Percentiles rank a stretch among this genome's conserved stretches.
Evolutionary conservation across 2,329 filamentous ascomycete genomes (phyloP).

Genomic region (Plenodomus lindquistii): DNA sequence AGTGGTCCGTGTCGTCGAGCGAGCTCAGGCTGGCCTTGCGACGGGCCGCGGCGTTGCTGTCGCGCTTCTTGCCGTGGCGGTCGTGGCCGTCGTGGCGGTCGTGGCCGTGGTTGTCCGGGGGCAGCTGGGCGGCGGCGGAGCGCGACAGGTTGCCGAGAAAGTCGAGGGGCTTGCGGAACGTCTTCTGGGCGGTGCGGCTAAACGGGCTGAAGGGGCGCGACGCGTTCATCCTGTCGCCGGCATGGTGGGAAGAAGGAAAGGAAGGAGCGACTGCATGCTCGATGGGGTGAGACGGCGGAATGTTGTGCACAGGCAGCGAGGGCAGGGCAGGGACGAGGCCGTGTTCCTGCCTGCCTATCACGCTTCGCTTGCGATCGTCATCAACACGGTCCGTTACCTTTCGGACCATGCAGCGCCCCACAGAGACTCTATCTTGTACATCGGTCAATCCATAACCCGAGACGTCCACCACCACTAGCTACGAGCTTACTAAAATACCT

Average conservation of each 20-base stretch:
- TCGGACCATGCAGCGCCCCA: not conserved
- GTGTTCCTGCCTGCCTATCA: constrained; percentile 1
- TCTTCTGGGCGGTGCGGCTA: constrained; percentile 32
- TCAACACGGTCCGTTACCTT: too few species aligned
- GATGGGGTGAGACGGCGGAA: constrained; percentile 8
- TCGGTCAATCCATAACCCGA: too few species aligned
- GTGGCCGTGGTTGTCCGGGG: too few species aligned
- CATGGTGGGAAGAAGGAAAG: constrained; percentile 23
- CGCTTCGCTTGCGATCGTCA: not conserved
- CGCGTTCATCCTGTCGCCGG: constrained; percentile 37
- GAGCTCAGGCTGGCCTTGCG: constrained; percentile 40
- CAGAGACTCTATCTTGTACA: too few species aligned
- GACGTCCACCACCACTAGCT: too few species aligned
- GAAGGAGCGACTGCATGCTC: constrained; percentile 21
- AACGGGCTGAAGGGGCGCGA: constrained; percentile 40
- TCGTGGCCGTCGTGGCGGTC: too few species aligned
- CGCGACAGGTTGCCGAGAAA: constrained; percentile 39
- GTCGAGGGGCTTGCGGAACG: constrained; percentile 42
- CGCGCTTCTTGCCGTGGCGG: constrained; percentile 18
- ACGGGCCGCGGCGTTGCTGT: constrained; percentile 24
- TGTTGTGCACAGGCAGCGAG: constrained; percentile 24
- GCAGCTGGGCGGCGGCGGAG: constrained; percentile 18
- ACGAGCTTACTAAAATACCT: too few species aligned
- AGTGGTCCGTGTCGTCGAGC: constrained; percentile 44
- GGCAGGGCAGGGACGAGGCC: constrained; percentile 14